Base-by-base conservation (phyloP, 345 rosid genomes). In the Boechera stricta region DNA sequence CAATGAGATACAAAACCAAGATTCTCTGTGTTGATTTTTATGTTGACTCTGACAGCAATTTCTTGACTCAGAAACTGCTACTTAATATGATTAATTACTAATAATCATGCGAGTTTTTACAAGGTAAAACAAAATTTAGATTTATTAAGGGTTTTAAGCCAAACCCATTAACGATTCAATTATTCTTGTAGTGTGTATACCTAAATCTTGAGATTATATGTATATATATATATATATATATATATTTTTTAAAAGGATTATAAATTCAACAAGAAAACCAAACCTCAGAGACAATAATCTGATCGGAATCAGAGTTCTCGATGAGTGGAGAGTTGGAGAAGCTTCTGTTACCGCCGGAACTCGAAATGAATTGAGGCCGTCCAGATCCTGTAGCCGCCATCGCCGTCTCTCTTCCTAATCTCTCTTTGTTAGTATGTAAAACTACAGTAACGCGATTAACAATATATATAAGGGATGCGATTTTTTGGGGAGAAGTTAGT, bases 211-310 rank as follows among this genome's bases (percentile, higher is more conserved):
- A 21, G 21, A 21, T 21, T 21, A 21, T 21, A 21, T 21, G 21
- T 21, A 0, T 21, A 0, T 21, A 21, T 21, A 21, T 21, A 21
- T 21, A 21, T 21, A 21, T 21, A 21, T 21, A n/a, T n/a, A n/a
- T n/a, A n/a, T 21, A 0, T 21, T 21, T 21, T 21, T 21, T 21
- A 21, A 21, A 21, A 21, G 21, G 21, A 21, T 21, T 21, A 21
- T 21, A 21, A 21, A 26, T 28, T 55, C 16, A n/a, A n/a, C 6
- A 33, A 3, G 1, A 18, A 54, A 56, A 39, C 69, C 85, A 75
- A 81, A 94, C 98, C 75, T 94, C 97, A 1, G 97, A 81, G 41
- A 94, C 92, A 21, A 92, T 83, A 59, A 94, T 90, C 77, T 90
- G 95, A 63, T 88, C 74, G 36, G 77, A 21, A 41, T 87, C 90